Base-by-base conservation (phyloP, 768 basidiomycete genomes). In the Mycena olivaceomarginata region DNA sequence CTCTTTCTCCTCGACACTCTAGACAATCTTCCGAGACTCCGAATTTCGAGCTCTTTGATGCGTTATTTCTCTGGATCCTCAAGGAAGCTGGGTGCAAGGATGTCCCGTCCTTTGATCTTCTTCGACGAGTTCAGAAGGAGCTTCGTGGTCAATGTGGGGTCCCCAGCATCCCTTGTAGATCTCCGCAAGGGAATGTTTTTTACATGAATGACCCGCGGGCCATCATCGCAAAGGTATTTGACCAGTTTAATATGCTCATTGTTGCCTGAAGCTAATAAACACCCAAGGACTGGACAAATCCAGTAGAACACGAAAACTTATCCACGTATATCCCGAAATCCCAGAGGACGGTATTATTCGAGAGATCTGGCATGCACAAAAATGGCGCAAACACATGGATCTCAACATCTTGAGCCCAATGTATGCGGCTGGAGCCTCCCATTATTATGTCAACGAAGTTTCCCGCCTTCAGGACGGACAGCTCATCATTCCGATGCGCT, bases 1-100 rank as follows among this genome's bases (percentile, higher is more conserved):
- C 66, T 72, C 70, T 75, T 75, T 40, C 60, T 75, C 12, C 67
- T 75, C n/a, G 74, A 75, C 39, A 64, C 53, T 51, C n/a, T 76
- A 25, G 75, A 70, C 69, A 76, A 76, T 37, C 70, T 76, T 37
- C 75, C 70, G 1, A 31, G 70, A 8, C 63, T 76, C 31, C 69
- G 75, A 7, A 43, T 76, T 20, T 76, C 75, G 0, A 67, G 66
- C 45, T 76, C 75, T 2, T 22, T 76, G 16, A 76, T 76, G 75
- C 68, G 70, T 11, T 70, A 15, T 48, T 75, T 43, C 67, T 75
- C 18, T 75, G 74, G 74, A 43, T 75, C n/a, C 37, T 75, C 43
- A 67, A 67, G n/a, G 74, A 75, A n/a, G 64, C 22, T 6, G 31
- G 60, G 7, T 67, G 66, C 45, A 57, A 41, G 10, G 45, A 70